phyloP scores from a whole-genome alignment of 306 rosid species.

The Hippophae tibetana region DNA sequence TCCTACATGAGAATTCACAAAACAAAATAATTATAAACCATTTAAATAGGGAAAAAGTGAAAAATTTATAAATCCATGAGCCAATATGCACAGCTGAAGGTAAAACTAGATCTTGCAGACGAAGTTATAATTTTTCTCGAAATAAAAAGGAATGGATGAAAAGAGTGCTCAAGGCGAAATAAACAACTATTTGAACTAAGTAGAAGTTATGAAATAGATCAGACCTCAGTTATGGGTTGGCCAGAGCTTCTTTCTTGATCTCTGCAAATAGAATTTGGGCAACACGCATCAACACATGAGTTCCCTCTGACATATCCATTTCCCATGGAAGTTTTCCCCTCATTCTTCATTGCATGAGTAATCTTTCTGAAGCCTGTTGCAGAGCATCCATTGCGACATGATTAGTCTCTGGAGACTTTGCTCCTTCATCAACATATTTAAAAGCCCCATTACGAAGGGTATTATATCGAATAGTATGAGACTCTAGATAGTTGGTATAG shows the following conservation, averaged over 20 bases:
- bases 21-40: neutral
- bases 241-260: conserved; percentile 41
- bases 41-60: neutral
- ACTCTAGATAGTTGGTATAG: conserved; percentile 80
- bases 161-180: neutral
- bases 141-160: neutral
- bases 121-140: too few relatives aligned
- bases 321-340: conserved; percentile 38
- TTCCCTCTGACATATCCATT: conserved; percentile 53
- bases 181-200: conserved; percentile 2
- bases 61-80: neutral
- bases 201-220: conserved; percentile 21
- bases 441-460: conserved; percentile 80
- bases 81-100: neutral
- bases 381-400: conserved; percentile 60
- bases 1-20: conserved; percentile 47
- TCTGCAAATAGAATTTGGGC: conserved; percentile 28
- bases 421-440: conserved; percentile 80
- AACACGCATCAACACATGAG: conserved; percentile 33
- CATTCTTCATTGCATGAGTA: conserved; percentile 41
- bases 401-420: conserved; percentile 56
- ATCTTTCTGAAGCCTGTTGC: conserved; percentile 63
- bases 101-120: neutral
- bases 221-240: conserved; percentile 68
- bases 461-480: conserved; percentile 87